phyloP scores from a whole-genome alignment of 768 basidiomycete genomes.

The Serpula lacrymans region DNA sequence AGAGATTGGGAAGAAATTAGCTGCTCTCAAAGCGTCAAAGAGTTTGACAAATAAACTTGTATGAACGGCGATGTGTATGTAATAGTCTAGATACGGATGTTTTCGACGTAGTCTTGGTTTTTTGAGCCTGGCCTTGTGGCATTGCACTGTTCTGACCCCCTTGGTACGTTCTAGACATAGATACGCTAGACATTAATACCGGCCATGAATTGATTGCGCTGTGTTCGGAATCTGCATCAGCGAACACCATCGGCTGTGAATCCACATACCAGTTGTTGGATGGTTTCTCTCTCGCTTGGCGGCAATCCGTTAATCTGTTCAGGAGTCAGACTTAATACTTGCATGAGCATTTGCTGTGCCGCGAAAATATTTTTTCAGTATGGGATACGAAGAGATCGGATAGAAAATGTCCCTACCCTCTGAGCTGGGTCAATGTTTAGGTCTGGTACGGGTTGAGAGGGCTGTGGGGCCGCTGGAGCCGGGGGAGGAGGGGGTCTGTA shows the following conservation, averaged over 20 bases:
- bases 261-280: constrained; percentile 70
- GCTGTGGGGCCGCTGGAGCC: constrained; percentile 27
- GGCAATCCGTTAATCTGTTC: constrained; percentile 84
- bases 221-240: constrained; percentile 1
- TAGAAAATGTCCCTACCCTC: constrained; percentile 31
- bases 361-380: constrained; percentile 13
- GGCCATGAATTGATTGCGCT: constrained; percentile 35
- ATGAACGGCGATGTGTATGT: too few species aligned
- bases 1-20: constrained; percentile 64
- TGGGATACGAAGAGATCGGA: constrained; percentile 15
- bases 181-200: constrained; percentile 23
- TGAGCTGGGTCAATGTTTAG: constrained; percentile 47
- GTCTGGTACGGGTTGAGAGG: constrained; percentile 33
- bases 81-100: not conserved
- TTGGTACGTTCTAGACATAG: not conserved
- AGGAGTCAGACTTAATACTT: constrained; percentile 76
- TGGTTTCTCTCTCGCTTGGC: constrained; percentile 72
- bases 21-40: constrained; percentile 61
- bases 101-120: not conserved
- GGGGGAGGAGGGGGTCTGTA: constrained; percentile 29
- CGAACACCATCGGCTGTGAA: constrained; percentile 12
- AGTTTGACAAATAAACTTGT: constrained; percentile 52
- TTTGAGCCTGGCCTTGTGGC: not conserved
- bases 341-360: constrained; percentile 73
- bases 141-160: not conserved